Percentiles rank a stretch among this genome's conserved stretches.
Conservation (phyloP, 2,329 filamentous ascomycete species). For the Pestalotiopsis sp. region DNA sequence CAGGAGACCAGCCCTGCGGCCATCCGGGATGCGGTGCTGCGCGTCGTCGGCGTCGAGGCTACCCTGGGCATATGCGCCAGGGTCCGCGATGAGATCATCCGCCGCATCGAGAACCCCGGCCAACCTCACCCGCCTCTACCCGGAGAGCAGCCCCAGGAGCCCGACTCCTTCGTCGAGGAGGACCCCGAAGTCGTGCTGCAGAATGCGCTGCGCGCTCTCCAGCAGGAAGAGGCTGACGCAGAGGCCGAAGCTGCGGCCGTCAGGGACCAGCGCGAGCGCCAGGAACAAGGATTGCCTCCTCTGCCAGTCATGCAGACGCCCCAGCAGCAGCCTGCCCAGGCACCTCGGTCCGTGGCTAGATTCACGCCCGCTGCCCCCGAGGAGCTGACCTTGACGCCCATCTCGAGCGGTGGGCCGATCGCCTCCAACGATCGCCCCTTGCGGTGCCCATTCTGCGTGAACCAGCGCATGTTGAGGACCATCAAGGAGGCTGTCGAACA, state of each 20-base stretch:
- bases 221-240: conserved; percentile 61
- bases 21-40: conserved; percentile 59
- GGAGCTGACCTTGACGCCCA: conserved; percentile 55
- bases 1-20: conserved; percentile 61
- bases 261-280: conserved; percentile 54
- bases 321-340: conserved; percentile 17
- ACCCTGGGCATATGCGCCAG: conserved; percentile 56
- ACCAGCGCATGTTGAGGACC: conserved; percentile 61
- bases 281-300: conserved; percentile 41
- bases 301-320: conserved; percentile 31
- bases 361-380: conserved; percentile 33
- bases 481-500: conserved; percentile 67
- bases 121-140: conserved; percentile 32
- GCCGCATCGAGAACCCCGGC: conserved; percentile 39
- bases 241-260: conserved; percentile 59
- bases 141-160: conserved; percentile 24
- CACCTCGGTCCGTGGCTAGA: conserved; percentile 20
- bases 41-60: conserved; percentile 57
- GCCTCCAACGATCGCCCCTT: conserved; percentile 51
- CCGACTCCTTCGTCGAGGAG: conserved; percentile 43
- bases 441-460: conserved; percentile 63
- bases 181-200: conserved; percentile 62
- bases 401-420: conserved; percentile 51
- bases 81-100: conserved; percentile 60
- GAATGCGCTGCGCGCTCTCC: conserved; percentile 60